These are phyloP conservation scores for Irpex lacteus DNA, from an alignment of 1,284 basidiomycete species.

Conservation along the genomic window DNA sequence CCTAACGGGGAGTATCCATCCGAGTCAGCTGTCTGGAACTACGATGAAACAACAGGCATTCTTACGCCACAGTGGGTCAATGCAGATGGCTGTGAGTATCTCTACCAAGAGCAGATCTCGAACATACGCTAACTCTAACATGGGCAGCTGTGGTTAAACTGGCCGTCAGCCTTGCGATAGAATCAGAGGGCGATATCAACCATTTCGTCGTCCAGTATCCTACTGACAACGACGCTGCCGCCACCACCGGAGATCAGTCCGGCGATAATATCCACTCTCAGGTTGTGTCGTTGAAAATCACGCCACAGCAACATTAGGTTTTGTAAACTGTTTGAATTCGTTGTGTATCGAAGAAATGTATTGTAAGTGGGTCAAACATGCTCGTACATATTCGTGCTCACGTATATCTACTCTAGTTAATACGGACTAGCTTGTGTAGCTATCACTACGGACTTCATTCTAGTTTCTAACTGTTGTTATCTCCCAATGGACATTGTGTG, in stretches of 20 bases:
- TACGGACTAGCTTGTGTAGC: background rate
- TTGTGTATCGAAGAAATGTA: background rate
- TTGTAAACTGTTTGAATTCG: background rate
- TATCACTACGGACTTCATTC: background rate
- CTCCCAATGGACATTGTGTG: background rate
- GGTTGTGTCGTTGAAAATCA: background rate
- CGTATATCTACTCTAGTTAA: background rate
- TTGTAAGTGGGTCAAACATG: background rate
- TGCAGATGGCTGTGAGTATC: constrained; percentile 16
- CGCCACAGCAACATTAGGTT: background rate
- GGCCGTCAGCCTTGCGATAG: background rate
- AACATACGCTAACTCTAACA: background rate
- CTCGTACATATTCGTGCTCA: background rate
- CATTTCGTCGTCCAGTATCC: background rate
- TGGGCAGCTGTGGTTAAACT: background rate
- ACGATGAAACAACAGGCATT: constrained; percentile 6
- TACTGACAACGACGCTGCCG: background rate
- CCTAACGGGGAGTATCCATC: constrained; percentile 3
- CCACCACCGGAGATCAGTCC: background rate
- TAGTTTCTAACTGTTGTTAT: background rate
- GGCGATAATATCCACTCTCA: background rate
- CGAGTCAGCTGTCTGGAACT: constrained; percentile 23
- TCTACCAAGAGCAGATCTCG: background rate
- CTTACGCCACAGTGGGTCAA: constrained; percentile 23
- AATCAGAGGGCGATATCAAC: background rate